Evolutionary conservation across 2,329 filamentous ascomycete genomes (phyloP).

Genomic region (Raffaelea arxii): DNA sequence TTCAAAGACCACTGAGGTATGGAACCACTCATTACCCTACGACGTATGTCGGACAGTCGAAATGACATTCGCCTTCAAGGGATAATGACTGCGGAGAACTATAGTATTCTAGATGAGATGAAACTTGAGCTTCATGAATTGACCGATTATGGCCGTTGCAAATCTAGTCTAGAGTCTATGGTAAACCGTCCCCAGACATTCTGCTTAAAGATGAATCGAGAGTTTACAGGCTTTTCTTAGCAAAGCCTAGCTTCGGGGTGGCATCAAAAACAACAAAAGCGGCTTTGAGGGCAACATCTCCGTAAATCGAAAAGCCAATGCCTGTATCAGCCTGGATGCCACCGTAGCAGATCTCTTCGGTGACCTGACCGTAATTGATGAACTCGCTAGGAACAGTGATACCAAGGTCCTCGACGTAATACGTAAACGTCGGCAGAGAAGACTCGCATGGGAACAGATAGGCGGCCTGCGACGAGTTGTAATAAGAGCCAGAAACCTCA

Average conservation of each 20-base stretch:
- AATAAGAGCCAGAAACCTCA: conserved; percentile 24
- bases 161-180: no score
- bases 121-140: no score
- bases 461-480: conserved; percentile 22
- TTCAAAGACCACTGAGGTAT: no score
- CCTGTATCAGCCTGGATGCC: conserved; percentile 19
- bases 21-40: no score
- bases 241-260: conserved; percentile 31
- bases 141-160: no score
- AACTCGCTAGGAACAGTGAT: conserved; percentile 29
- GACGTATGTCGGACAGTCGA: no score
- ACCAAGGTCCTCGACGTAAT: conserved; percentile 23
- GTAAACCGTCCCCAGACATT: no score
- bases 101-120: no score
- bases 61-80: no score
- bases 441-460: conserved; percentile 26
- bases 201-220: no score
- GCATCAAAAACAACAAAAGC: conserved; percentile 24
- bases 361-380: conserved; percentile 16
- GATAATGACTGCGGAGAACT: no score
- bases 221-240: no score
- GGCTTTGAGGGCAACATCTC: conserved; percentile 21
- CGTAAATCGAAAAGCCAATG: conserved; percentile 19
- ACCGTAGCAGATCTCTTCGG: conserved; percentile 22
- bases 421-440: conserved; percentile 22